phyloP scores from a whole-genome alignment of 495 filamentous ascomycete species.

The Penicillium flavigenum region DNA sequence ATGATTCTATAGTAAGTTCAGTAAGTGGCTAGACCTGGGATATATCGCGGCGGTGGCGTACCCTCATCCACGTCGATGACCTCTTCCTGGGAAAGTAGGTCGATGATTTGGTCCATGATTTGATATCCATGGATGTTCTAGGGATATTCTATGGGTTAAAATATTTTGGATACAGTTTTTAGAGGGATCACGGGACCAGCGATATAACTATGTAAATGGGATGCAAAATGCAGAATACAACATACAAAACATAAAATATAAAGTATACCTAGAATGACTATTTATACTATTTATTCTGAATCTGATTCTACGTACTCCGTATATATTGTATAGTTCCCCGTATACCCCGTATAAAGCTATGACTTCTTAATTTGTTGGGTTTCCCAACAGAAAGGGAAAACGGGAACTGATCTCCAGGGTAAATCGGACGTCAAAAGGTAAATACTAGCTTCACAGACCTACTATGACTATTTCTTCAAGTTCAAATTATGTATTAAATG shows the following conservation, averaged over 20 bases:
- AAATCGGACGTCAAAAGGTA: slow-evolving; percentile 1
- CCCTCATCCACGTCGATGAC: slow-evolving; percentile 66
- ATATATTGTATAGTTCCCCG: no score
- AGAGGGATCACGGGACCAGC: slow-evolving; percentile 12
- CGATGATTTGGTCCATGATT: slow-evolving; percentile 12
- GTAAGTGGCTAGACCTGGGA: slow-evolving; percentile 5
- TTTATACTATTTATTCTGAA: no score
- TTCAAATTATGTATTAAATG: neutral
- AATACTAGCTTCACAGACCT: neutral
- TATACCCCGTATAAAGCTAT: no score
- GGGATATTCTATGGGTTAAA: neutral
- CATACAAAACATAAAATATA: no score
- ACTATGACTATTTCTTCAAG: neutral
- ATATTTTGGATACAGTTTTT: neutral
- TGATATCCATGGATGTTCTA: slow-evolving; percentile 6
- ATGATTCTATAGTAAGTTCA: slow-evolving; percentile 62
- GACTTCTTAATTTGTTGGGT: slow-evolving; percentile 14
- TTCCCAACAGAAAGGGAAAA: slow-evolving; percentile 23
- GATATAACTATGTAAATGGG: no score
- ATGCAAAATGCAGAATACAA: no score
- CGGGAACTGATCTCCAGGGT: slow-evolving; percentile 20
- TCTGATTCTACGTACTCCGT: no score
- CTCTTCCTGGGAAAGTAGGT: slow-evolving; percentile 31
- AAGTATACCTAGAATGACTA: no score
- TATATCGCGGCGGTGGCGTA: slow-evolving; percentile 34